Conservation (phyloP, 768 basidiomycete genomes). For the Suillus placidus region DNA sequence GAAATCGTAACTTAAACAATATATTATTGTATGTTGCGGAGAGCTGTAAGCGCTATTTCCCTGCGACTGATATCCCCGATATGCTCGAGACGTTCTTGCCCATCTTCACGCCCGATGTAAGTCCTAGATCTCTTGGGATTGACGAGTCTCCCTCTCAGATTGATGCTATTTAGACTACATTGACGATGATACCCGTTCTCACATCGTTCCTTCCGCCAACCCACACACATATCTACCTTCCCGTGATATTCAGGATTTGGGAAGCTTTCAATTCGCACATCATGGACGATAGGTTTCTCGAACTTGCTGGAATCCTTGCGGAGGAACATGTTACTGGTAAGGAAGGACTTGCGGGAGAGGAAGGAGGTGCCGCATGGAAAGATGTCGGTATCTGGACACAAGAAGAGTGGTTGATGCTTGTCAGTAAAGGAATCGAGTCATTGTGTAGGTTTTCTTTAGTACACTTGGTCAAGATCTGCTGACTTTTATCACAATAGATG, state of each 20-base stretch:
- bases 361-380: conserved; percentile 66
- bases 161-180: conserved; percentile 49
- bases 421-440: conserved; percentile 79
- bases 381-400: conserved; percentile 91
- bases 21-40: conserved; percentile 76
- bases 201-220: conserved; percentile 77
- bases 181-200: conserved; percentile 75
- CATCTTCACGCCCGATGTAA: conserved; percentile 68
- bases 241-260: conserved; percentile 74
- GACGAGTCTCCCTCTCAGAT: conserved; percentile 9
- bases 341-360: conserved; percentile 51
- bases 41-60: conserved; percentile 70
- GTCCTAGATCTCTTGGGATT: conserved; percentile 24
- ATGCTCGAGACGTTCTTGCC: conserved; percentile 79
- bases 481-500: conserved; percentile 17
- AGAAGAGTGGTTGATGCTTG: conserved; percentile 78
- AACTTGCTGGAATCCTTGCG: conserved; percentile 67
- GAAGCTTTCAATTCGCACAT: conserved; percentile 75
- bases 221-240: conserved; percentile 67
- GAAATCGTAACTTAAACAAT: conserved; percentile 66
- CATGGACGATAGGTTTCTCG: conserved; percentile 75
- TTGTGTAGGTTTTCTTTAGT: conserved; percentile 57
- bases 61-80: conserved; percentile 59
- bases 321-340: conserved; percentile 71
- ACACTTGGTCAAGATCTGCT: conserved; percentile 9